Evolutionary conservation across 345 rosid species (phyloP).

Genomic region (Eucalyptus camaldulensis): DNA sequence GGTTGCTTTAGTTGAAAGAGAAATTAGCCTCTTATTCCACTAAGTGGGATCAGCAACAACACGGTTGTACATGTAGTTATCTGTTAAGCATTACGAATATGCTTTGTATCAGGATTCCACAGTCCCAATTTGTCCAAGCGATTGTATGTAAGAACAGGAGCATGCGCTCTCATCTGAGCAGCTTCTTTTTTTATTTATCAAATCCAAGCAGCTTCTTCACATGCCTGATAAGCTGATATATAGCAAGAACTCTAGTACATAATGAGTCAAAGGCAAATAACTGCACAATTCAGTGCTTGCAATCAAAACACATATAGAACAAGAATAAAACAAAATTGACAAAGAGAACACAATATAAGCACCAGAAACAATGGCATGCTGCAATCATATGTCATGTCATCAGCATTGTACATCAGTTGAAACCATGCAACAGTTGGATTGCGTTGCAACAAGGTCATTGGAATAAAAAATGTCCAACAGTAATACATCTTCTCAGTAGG

Average conservation of each 20-base stretch:
- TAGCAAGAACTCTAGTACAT: background rate
- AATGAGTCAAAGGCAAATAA: background rate
- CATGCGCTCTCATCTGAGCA: background rate
- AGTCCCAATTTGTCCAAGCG: background rate
- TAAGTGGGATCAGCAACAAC: background rate
- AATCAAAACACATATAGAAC: too few species aligned
- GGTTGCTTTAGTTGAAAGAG: background rate
- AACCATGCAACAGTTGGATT: background rate
- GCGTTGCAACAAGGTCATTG: background rate
- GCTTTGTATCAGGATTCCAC: background rate
- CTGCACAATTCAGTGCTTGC: too few species aligned
- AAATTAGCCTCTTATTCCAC: background rate
- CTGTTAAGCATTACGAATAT: background rate
- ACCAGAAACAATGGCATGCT: too few species aligned
- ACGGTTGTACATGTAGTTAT: background rate
- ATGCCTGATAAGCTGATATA: background rate
- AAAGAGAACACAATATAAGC: too few species aligned
- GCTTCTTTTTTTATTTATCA: background rate
- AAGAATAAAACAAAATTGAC: too few species aligned
- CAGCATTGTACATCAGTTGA: too few species aligned
- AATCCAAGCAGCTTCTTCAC: background rate
- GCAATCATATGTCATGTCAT: too few species aligned
- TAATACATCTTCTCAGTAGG: background rate
- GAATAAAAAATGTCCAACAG: background rate
- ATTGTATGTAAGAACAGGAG: background rate